Evolutionary conservation across 2,329 filamentous ascomycete genomes (phyloP), one percentile per base, ranked within the genome.

Genomic region (Cladophialophora bantiana): DNA sequence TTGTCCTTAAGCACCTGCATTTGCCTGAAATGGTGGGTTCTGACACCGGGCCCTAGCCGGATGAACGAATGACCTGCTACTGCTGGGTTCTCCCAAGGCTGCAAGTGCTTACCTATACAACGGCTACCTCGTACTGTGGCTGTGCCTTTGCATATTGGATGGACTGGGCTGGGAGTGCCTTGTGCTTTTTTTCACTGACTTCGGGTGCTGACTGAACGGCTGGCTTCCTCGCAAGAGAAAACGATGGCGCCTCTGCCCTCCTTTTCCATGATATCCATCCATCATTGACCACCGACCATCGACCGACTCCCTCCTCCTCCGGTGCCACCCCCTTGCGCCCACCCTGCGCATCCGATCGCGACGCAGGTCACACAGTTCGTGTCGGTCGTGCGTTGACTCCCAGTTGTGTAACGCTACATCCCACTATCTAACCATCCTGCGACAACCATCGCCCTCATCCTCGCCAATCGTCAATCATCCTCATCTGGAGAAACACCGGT

Each of bases 331-430:
- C 38, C 61, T 54, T 31, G 26, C 35, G 13, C 18, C 45, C 38
- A 20, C 26, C 40, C 2, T 54, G 48, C 62, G 52, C 38, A 36
- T 65, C 56, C 45, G 48, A 45, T 38, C 20, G 13, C 32, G 15
- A 50, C 56, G 42, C 48, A 61, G 18, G 45, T 64, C 45, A 45
- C 62, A 55, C 62, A 59, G 36, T n/a, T 26, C 45, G 45, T 48
- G 42, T 57, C 36, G 35, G 40, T 13, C 36, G 12, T 42, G n/a
- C 18, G 18, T 53, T 52, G 34, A 52, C 42, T 54, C 50, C 52
- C 40, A 45, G 26, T 4, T 50, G 60, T 67, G 56, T 54, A 50
- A 67, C 65, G 40, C 60, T 64, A 42, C 53, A 45, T 31, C 48
- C 45, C 59, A 58, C 58, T 48, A 34, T 48, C 59, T 45, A 35